Base-by-base conservation (phyloP, 352 stramenopile species). In the Blastocystis sp. region DNA sequence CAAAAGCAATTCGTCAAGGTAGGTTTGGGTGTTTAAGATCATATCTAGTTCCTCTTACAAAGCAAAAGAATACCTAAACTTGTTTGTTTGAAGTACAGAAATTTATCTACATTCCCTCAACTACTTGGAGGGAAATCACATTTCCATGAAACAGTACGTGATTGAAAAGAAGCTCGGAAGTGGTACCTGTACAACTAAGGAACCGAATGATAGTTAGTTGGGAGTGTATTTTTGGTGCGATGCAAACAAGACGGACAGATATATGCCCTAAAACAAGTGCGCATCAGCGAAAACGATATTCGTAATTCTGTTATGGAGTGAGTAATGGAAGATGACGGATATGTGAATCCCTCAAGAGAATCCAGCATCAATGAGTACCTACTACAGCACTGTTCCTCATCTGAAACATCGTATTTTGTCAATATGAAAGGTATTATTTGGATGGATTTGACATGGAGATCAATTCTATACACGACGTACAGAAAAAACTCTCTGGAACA, bases 181-280 rank as follows among this genome's bases (percentile, higher is more conserved):
- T 66, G 71, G 71, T 6, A 83, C 71, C 6, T 83, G 71, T 83
- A 66, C n/a, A 3, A 32, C 1, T 39, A 19, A 37, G 24, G 0
- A 43, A 29, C 0, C 19, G 29, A 24, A 67, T 83, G 27, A 57
- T 0, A 61, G 7, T 3, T 67, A 83, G 71, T 83, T 83, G 71
- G 71, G 29, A 83, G 71, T 49, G 71, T 83, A 14, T 83, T 83
- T 51, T 49, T 83, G 9, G 71, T 83, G 16, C 24, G 24, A 42
- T 32, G 19, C 24, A 27, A 83, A 2, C 32, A 61, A 39, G 29
- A 66, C 16, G 46, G 29, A 19, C 57, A 65, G 14, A 1, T 7
- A 14, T 83, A 65, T 66, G 71, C 71, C 27, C 54, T 83, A 12
- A 83, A 83, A 46, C 71, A 83, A 42, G 58, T 83, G n/a, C 71